These are phyloP conservation scores for Ophiostoma novo-ulmi DNA, from an alignment of 2,329 filamentous ascomycete species.

Conservation along the genomic window DNA sequence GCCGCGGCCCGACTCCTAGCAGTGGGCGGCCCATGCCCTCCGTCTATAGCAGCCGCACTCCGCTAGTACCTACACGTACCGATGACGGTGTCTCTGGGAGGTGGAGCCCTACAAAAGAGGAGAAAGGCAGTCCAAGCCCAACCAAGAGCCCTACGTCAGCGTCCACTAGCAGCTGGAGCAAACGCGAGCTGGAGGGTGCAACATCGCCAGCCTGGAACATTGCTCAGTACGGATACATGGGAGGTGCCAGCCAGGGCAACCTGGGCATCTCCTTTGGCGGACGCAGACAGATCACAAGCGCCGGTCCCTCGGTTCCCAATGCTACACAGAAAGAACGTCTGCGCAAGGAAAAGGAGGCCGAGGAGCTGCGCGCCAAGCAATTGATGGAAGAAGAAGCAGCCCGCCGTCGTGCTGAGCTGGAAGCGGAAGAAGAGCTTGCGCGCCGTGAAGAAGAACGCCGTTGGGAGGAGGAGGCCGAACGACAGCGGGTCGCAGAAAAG, in stretches of 20 bases:
- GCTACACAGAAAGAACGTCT: conserved; percentile 76
- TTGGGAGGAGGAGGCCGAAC: conserved; percentile 62
- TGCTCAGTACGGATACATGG: conserved; percentile 97
- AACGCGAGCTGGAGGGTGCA: conserved; percentile 68
- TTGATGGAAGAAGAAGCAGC: conserved; percentile 45
- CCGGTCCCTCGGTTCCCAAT: conserved; percentile 72
- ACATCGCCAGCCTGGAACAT: conserved; percentile 97
- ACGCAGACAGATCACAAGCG: conserved; percentile 84
- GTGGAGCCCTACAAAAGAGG: conserved; percentile 52
- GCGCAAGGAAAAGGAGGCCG: conserved; percentile 52
- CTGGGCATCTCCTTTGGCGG: conserved; percentile 90
- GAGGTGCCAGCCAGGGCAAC: conserved; percentile 91
- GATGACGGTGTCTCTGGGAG: conserved; percentile 51
- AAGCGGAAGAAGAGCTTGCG: conserved; percentile 58
- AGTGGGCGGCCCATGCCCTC: conserved; percentile 38
- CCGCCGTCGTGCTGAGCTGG: conserved; percentile 42
- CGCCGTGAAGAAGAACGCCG: conserved; percentile 58
- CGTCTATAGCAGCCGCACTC: conserved; percentile 40
- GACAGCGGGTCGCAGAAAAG: conserved; percentile 55
- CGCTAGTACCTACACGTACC: conserved; percentile 46
- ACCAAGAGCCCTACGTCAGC: conserved; percentile 51
- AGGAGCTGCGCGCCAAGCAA: conserved; percentile 57
- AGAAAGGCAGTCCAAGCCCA: conserved; percentile 51
- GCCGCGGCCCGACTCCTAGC: conserved; percentile 42
- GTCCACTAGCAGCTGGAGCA: conserved; percentile 85